Percentiles rank a stretch among this genome's conserved stretches.
Conservation (phyloP, 441 rosid species). For the Brassica hybrid region DNA sequence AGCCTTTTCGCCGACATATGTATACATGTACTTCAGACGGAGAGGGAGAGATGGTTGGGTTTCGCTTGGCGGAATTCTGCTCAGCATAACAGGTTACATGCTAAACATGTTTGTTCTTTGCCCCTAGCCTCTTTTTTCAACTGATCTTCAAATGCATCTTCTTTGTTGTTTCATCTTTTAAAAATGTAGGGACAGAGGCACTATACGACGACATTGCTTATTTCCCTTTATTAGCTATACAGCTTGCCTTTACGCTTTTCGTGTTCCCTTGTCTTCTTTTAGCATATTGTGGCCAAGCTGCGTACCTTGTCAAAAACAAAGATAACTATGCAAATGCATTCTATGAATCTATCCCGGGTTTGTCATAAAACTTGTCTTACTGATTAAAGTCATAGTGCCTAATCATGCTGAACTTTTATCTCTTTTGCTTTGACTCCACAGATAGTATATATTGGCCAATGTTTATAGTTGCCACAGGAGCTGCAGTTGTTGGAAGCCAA, state of each 20-base stretch:
- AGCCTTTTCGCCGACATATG: slow-evolving; percentile 40
- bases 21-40: slow-evolving; percentile 39
- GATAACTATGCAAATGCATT: slow-evolving; percentile 68
- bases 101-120: not conserved
- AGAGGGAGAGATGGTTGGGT: slow-evolving; percentile 40
- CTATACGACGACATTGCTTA: slow-evolving; percentile 4
- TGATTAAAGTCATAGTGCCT: slow-evolving; percentile 1
- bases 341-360: slow-evolving; percentile 90
- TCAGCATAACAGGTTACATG: slow-evolving; percentile 38
- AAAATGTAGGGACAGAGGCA: slow-evolving; percentile 5
- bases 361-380: slow-evolving; percentile 27
- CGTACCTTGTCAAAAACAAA: slow-evolving; percentile 64
- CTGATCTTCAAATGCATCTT: not conserved
- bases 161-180: not conserved
- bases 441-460: slow-evolving; percentile 91
- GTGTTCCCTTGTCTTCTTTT: slow-evolving; percentile 95
- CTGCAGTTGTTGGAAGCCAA: slow-evolving; percentile 95
- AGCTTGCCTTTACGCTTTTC: slow-evolving; percentile 83
- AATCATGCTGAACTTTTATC: not conserved
- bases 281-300: slow-evolving; percentile 96
- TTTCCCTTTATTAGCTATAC: slow-evolving; percentile 71
- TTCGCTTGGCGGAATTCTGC: slow-evolving; percentile 42
- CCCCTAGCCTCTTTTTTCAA: not conserved
- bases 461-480: slow-evolving; percentile 89
- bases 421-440: slow-evolving; percentile 40